These are phyloP conservation scores for Coemansia sp. DNA, from an alignment of 192 early-diverging fungal species.

Conservation along the genomic window DNA sequence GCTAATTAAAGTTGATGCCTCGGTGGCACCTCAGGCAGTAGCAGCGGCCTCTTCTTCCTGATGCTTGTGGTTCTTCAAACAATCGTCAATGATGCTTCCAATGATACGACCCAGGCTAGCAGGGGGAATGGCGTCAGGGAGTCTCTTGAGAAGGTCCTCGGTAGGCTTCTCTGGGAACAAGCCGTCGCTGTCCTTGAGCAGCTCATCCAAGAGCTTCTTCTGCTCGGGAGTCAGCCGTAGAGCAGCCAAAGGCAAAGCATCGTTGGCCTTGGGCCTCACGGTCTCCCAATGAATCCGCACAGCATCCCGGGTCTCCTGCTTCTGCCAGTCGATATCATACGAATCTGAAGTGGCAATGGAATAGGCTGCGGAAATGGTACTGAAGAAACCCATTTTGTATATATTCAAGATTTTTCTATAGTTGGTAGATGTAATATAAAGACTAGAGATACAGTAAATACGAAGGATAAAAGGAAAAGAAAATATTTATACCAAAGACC, in stretches of 20 bases:
- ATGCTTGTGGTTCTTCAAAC: slow-evolving; percentile 41
- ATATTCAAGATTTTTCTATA: no score
- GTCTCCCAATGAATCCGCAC: slow-evolving; percentile 23
- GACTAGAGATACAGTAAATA: no score
- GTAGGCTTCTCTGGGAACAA: slow-evolving; percentile 33
- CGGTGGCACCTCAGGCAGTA: neutral
- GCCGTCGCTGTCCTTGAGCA: slow-evolving; percentile 23
- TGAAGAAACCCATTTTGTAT: slow-evolving; percentile 19
- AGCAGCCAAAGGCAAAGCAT: slow-evolving; percentile 28
- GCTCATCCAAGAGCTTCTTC: slow-evolving; percentile 23
- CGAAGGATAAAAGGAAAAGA: no score
- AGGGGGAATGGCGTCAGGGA: slow-evolving; percentile 39
- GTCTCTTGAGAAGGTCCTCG: slow-evolving; percentile 14
- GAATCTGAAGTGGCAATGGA: slow-evolving; percentile 23
- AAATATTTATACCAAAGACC: no score
- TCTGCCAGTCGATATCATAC: slow-evolving; percentile 44
- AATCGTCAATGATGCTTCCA: slow-evolving; percentile 35
- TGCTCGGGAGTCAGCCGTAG: slow-evolving; percentile 38
- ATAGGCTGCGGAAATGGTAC: slow-evolving; percentile 15
- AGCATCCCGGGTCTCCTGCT: slow-evolving; percentile 17
- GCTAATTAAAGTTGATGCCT: no score
- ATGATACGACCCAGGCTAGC: slow-evolving; percentile 40
- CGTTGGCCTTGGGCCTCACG: slow-evolving; percentile 37
- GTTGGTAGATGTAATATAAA: no score
- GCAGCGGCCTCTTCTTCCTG: neutral